These are phyloP conservation scores for Spergularia bocconei DNA, from an alignment of 148 eudicot genomes.

Conservation along the genomic window DNA sequence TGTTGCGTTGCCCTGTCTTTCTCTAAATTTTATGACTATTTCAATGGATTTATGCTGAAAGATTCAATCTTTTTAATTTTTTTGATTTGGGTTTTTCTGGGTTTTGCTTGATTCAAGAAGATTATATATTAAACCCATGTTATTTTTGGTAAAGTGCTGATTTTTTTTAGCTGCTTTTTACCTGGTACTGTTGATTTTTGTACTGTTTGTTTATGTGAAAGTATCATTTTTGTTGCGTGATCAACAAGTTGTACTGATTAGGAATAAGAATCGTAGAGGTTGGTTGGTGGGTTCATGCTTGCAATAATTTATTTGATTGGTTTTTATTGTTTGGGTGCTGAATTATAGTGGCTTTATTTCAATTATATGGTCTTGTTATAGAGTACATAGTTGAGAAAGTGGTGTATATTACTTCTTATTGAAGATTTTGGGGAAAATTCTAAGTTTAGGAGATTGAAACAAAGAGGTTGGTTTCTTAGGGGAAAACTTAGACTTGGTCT, in stretches of 20 bases:
- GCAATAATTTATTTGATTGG: too few species aligned
- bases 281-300: neutral
- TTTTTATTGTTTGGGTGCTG: neutral
- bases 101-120: neutral
- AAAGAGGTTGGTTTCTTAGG: neutral
- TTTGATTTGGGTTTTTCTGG: conserved; percentile 26
- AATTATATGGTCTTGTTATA: neutral
- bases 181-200: neutral
- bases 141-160: neutral
- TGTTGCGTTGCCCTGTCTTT: neutral
- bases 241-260: neutral
- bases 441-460: neutral
- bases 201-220: conserved; percentile 1
- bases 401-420: neutral
- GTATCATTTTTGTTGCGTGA: neutral
- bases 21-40: neutral
- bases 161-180: neutral
- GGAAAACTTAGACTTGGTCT: neutral
- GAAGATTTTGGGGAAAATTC: neutral
- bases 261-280: neutral
- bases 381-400: neutral
- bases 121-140: neutral
- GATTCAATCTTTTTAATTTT: conserved; percentile 17
- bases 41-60: neutral
- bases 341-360: neutral